phyloP scores from a whole-genome alignment of 2,329 filamentous ascomycete species.

The Ophiostoma angusticollis region DNA sequence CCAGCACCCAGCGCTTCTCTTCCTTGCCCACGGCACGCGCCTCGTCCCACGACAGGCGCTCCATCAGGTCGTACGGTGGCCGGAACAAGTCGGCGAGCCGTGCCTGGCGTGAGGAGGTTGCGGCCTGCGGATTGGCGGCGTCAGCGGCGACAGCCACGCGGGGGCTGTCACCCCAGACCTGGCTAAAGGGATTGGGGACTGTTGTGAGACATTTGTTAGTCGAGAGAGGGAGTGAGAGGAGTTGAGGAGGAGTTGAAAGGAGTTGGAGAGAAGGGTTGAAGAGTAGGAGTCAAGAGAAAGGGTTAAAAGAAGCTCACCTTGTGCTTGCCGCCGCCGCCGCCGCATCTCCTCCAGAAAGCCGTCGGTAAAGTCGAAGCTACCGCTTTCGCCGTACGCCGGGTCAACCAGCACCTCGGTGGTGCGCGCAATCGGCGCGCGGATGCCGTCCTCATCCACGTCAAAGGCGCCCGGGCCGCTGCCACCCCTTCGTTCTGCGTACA shows the following conservation, averaged over 20 bases:
- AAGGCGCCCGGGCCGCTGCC: not conserved
- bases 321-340: constrained; percentile 29
- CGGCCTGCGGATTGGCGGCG: not conserved
- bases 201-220: no score
- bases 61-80: constrained; percentile 84
- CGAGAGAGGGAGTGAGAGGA: not conserved
- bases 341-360: constrained; percentile 51
- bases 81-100: constrained; percentile 84
- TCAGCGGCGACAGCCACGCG: constrained; percentile 7
- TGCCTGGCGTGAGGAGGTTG: constrained; percentile 14
- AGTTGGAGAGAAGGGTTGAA: no score
- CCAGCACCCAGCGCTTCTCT: constrained; percentile 82
- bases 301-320: constrained; percentile 8
- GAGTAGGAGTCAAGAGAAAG: no score
- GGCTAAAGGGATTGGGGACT: constrained; percentile 25
- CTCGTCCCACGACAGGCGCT: constrained; percentile 64
- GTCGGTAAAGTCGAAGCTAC: constrained; percentile 39
- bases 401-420: constrained; percentile 87
- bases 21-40: constrained; percentile 79
- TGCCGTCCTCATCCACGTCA: constrained; percentile 35
- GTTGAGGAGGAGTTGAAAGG: not conserved
- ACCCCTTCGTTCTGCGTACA: constrained; percentile 43
- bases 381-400: constrained; percentile 40
- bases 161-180: constrained; percentile 25
- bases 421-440: constrained; percentile 81